Conservation (phyloP, 2,329 filamentous ascomycete genomes). For the Atkinsonella texensis region DNA sequence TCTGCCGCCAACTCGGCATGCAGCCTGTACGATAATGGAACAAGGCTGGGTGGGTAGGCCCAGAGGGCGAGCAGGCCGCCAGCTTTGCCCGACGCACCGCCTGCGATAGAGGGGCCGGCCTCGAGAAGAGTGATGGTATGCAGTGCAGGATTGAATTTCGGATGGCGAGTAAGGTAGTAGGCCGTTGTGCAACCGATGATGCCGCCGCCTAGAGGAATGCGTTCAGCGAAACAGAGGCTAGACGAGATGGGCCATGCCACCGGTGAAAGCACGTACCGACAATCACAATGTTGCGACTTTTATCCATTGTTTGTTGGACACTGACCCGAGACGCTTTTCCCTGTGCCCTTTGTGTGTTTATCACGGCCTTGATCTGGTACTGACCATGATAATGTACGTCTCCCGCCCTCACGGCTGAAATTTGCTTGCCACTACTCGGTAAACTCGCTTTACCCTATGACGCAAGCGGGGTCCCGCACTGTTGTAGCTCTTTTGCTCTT, state of each 20-base stretch:
- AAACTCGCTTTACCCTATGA: background rate
- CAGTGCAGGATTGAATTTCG: conserved; percentile 59
- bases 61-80: conserved; percentile 82
- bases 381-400: background rate
- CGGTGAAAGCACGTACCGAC: conserved; percentile 26
- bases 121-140: conserved; percentile 81
- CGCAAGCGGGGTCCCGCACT: conserved; percentile 6
- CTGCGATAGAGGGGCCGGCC: conserved; percentile 67
- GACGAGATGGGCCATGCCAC: background rate
- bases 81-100: conserved; percentile 90
- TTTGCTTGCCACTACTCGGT: background rate
- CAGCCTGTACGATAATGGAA: conserved; percentile 73
- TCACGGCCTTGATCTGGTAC: background rate
- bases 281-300: conserved; percentile 36
- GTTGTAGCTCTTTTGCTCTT: background rate
- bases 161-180: conserved; percentile 82
- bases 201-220: conserved; percentile 54
- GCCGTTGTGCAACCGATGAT: conserved; percentile 88
- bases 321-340: background rate
- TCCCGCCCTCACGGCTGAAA: background rate
- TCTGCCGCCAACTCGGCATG: conserved; percentile 77
- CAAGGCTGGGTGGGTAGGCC: conserved; percentile 78
- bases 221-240: conserved; percentile 2
- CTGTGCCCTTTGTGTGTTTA: background rate
- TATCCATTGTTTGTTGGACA: conserved; percentile 17